Base-by-base conservation (phyloP, 345 rosid genomes). In the Lagerstroemia speciosa region DNA sequence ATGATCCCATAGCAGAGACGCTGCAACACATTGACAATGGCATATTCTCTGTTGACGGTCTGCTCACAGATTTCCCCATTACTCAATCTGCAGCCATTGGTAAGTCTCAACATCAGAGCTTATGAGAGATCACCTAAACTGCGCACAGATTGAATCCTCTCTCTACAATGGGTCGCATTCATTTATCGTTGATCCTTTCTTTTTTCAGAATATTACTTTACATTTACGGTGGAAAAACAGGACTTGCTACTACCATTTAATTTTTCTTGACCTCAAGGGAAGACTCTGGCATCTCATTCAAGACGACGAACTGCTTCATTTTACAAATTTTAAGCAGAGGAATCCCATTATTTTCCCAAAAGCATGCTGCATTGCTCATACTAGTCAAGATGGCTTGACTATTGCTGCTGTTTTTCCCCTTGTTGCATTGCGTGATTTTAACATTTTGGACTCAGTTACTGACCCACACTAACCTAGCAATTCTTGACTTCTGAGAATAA, bases 61-160 rank as follows among this genome's bases (percentile, higher is more conserved):
- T 94, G 62, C 72, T 94, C 70, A 73, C 96, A 64, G 98, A 94
- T 81, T 94, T 91, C 76, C 98, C 99, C 24, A 74, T 88, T 48
- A 88, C 96, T 45, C 84, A 96, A 37, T 86, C 98, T 5, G 88
- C 64, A 2, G 91, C 98, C 52, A 75, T 78, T 68, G 86, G 99
- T 91, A 64, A 77, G 68, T 74, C 58, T 55, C 64, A 22, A 65
- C 20, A 5, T 9, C 45, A 34, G 0, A 34, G 10, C 20, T 4
- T 26, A 43, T 19, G 67, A 65, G 3, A 22, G 6, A 37, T 27
- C 67, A 64, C 27, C 29, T 64, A 15, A n/a, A 65, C 20, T 16
- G 12, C 14, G 20, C 63, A 8, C 29, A 53, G 10, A 53, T 53
- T 6, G 20, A 58, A 16, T 58, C 46, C 46, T 41, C n/a, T n/a